These are phyloP conservation scores for Oryza punctata DNA, from an alignment of 176 grass and related monocot species.

Conservation along the genomic window DNA sequence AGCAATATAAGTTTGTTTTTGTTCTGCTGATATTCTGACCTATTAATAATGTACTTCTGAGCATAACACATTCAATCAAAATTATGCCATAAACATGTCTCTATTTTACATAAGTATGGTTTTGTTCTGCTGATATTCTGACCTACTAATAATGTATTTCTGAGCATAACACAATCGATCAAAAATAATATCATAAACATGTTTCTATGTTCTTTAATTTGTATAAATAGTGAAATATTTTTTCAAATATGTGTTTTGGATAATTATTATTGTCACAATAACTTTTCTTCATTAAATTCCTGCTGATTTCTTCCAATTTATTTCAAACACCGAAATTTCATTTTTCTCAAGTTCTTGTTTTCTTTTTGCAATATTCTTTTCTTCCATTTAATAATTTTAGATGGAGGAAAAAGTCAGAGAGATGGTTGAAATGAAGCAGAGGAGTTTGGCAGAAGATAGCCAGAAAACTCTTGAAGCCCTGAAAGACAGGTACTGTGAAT, in stretches of 20 bases:
- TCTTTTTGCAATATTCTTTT: neutral
- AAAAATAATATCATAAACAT: neutral
- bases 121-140: no score
- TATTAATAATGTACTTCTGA: neutral
- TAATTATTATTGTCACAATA: neutral
- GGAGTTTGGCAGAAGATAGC: slow-evolving; percentile 95
- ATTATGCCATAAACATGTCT: no score
- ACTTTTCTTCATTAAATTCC: neutral
- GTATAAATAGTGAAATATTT: neutral
- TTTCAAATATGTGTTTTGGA: neutral
- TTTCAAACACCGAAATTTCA: neutral
- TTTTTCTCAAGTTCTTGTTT: neutral
- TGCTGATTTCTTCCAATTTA: slow-evolving; percentile 1
- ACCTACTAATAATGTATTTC: neutral
- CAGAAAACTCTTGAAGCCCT: slow-evolving; percentile 98
- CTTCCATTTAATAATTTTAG: slow-evolving; percentile 46
- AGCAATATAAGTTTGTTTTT: neutral
- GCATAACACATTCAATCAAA: no score
- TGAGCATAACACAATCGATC: slow-evolving; percentile 19
- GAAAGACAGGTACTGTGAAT: slow-evolving; percentile 87
- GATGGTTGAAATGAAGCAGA: slow-evolving; percentile 99
- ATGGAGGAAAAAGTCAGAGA: slow-evolving; percentile 99
- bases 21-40: neutral
- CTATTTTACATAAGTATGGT: no score
- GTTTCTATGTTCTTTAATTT: neutral